Evolutionary conservation across 163 green algal species (phyloP).

Genomic region (Scenedesmus sp.): DNA sequence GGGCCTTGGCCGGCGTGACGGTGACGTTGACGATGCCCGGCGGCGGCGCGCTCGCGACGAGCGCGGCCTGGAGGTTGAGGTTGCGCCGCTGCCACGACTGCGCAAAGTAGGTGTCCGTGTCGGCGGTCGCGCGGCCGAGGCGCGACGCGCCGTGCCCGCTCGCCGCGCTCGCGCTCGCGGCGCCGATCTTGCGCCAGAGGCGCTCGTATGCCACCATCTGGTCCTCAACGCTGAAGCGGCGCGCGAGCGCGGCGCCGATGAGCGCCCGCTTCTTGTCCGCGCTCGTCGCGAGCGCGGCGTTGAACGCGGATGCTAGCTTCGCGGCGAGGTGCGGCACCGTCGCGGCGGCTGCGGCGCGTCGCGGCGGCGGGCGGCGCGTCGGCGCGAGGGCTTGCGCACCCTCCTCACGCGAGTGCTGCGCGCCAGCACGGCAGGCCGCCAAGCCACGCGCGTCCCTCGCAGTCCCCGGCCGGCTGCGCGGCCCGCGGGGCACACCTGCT

Average conservation of each 20-base stretch:
- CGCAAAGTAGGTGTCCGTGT: slow-evolving; percentile 31
- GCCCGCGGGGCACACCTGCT: slow-evolving; percentile 7
- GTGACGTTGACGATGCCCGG: neutral
- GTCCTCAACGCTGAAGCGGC: slow-evolving; percentile 7
- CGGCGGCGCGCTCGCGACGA: neutral
- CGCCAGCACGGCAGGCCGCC: no score
- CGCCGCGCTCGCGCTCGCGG: neutral
- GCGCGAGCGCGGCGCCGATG: slow-evolving; percentile 10
- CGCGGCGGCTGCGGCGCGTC: slow-evolving; percentile 13
- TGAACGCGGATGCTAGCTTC: slow-evolving; percentile 37
- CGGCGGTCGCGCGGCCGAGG: neutral
- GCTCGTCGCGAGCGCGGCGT: slow-evolving; percentile 12
- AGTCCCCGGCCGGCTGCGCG: neutral
- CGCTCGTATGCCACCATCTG: slow-evolving; percentile 37
- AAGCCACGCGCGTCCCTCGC: no score
- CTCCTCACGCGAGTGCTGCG: no score
- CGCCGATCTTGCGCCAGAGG: slow-evolving; percentile 36
- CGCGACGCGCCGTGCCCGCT: no score
- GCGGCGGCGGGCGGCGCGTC: no score
- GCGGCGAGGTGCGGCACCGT: slow-evolving; percentile 41
- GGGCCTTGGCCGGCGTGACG: neutral
- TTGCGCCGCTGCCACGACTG: slow-evolving; percentile 37
- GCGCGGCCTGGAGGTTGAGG: slow-evolving; percentile 27
- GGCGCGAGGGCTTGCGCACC: no score
- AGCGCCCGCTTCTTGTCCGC: neutral